Base-by-base conservation (phyloP, 768 basidiomycete species). In the Boletus sensibilis region DNA sequence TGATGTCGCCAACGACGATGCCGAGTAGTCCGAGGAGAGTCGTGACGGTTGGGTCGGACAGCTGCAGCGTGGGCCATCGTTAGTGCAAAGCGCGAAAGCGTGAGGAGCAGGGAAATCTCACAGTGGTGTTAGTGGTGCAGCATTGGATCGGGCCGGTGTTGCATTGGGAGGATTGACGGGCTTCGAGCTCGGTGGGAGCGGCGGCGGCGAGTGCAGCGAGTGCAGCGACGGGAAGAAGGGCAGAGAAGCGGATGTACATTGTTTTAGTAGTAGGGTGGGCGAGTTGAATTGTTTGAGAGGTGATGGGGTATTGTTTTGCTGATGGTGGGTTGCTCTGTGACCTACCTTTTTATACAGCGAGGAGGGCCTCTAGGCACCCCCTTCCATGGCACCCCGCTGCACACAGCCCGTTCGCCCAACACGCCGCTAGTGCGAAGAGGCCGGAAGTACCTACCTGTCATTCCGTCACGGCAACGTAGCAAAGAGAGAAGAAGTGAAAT, bases 121-220 rank as follows among this genome's bases (percentile, higher is more conserved):
- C 63, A 2, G 16, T 3, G n/a, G 43, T 21, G 25, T 50, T 52
- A 5, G 4, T 50, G 16, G 8, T 12, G 37, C 63, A 66, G 48
- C 65, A 66, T 4, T 55, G 52, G 2, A 51, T 9, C 1, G 49
- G 11, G 3, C 65, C 65, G 0, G 59, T 64, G 45, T 45, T 35
- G 21, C 65, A 67, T 14, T 52, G 25, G 3, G 52, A 29, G 37
- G 16, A 4, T 7, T 29, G 27, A 8, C 46, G 57, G 3, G 35
- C 62, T 9, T 43, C 48, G 41, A 60, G 38, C 33, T 1, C 43
- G n/a, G 8, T 38, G 16, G 63, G 63, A 2, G 52, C 62, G 11
- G 53, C 64, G 1, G 40, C 42, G 4, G 20, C 62, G 8, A 41
- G 25, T 27, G 44, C 53, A 16, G 6, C 53, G 18, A 64, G 53